A percentile compares a stretch with the other conserved stretches of the same genome.
Conservation (phyloP, 306 rosid species). For the Lupinus albus region DNA sequence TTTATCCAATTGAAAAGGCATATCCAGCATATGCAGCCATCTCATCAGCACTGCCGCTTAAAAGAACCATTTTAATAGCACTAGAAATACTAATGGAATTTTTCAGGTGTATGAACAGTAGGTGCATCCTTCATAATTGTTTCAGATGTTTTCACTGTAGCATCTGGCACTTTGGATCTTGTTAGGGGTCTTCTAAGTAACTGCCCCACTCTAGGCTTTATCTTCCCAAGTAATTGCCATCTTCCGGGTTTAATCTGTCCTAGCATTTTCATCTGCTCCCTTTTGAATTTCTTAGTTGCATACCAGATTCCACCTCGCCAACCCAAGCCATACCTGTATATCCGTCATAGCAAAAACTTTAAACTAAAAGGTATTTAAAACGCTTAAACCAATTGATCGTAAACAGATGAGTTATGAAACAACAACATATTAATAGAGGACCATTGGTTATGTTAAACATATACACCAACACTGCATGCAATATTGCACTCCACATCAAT, state of each 20-base stretch:
- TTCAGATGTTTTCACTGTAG: slow-evolving; percentile 53
- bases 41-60: slow-evolving; percentile 17
- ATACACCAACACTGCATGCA: neutral
- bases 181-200: slow-evolving; percentile 51
- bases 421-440: slow-evolving; percentile 8
- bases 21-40: slow-evolving; percentile 30
- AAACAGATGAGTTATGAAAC: slow-evolving; percentile 15
- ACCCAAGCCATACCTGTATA: slow-evolving; percentile 82
- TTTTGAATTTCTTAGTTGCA: slow-evolving; percentile 67
- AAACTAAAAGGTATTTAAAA: slow-evolving; percentile 1
- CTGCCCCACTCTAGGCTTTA: slow-evolving; percentile 63
- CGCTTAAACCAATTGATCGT: neutral
- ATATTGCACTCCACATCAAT: slow-evolving; percentile 2
- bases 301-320: slow-evolving; percentile 93
- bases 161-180: slow-evolving; percentile 51
- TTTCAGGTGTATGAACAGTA: slow-evolving; percentile 32
- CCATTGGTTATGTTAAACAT: slow-evolving; percentile 13
- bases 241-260: slow-evolving; percentile 72
- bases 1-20: slow-evolving; percentile 29
- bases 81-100: slow-evolving; percentile 23
- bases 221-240: slow-evolving; percentile 68
- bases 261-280: slow-evolving; percentile 85
- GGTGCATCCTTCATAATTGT: slow-evolving; percentile 47
- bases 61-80: slow-evolving; percentile 33
- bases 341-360: slow-evolving; percentile 22